Evolutionary conservation across 1,284 basidiomycete genomes (phyloP).

Genomic region (Rhodotorula sp.): DNA sequence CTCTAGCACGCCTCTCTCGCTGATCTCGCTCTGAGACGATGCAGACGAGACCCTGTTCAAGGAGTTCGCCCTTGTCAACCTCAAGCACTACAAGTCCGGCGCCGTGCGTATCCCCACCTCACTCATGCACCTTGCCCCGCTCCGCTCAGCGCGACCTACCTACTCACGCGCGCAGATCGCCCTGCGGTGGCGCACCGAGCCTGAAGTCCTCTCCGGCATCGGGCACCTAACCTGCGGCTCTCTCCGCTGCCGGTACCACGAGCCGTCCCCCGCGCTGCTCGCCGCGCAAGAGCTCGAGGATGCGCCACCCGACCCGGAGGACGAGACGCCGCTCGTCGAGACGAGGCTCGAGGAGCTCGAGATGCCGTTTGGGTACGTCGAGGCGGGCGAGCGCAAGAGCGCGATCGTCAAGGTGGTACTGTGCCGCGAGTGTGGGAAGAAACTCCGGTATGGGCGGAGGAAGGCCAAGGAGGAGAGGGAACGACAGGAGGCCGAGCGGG

Average conservation of each 20-base stretch:
- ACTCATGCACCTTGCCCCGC: neutral
- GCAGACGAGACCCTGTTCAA: conserved; percentile 15
- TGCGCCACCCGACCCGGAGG: conserved; percentile 43
- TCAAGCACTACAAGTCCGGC: conserved; percentile 93
- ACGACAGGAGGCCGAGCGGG: neutral
- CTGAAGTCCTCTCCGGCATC: conserved; percentile 77
- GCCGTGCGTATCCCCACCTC: conserved; percentile 58
- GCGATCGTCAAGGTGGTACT: conserved; percentile 86
- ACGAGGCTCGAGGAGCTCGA: conserved; percentile 58
- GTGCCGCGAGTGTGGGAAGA: conserved; percentile 72
- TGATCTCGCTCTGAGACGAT: neutral
- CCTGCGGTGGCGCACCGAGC: conserved; percentile 85
- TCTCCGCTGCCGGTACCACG: conserved; percentile 73
- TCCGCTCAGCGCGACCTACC: neutral
- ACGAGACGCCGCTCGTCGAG: conserved; percentile 38
- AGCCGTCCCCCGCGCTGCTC: conserved; percentile 39
- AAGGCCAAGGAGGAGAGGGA: conserved; percentile 54
- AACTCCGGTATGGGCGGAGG: conserved; percentile 75
- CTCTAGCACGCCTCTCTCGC: neutral
- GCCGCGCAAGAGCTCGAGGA: conserved; percentile 44
- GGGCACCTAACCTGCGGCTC: conserved; percentile 76
- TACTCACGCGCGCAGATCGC: conserved; percentile 63
- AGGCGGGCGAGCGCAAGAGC: conserved; percentile 70
- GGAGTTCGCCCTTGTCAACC: conserved; percentile 88
- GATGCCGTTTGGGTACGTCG: conserved; percentile 81